Conservation (phyloP, 106 monocot genomes). For the Dendrobium chrysotoxum region DNA sequence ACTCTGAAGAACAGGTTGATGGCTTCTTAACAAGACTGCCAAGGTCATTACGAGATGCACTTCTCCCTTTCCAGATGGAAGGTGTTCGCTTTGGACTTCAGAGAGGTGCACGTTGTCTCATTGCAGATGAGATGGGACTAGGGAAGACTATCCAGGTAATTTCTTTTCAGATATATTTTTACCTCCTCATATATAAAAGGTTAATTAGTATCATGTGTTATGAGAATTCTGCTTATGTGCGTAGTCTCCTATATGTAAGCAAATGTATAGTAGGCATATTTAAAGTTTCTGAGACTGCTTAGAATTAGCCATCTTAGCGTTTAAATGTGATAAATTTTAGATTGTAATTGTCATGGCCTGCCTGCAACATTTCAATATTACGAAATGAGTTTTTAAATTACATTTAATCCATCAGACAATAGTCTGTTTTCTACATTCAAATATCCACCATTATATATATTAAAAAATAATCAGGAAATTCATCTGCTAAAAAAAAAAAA, state of each 20-base stretch:
- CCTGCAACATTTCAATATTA: not conserved
- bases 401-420: not conserved
- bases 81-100: conserved; percentile 77
- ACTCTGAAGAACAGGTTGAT: conserved; percentile 56
- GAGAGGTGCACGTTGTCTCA: conserved; percentile 84
- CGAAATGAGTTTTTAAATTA: not conserved
- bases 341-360: not conserved
- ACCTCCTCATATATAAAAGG: no score
- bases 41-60: conserved; percentile 32
- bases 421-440: not conserved
- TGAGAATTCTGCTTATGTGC: not conserved
- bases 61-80: conserved; percentile 89
- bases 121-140: conserved; percentile 99
- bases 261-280: not conserved
- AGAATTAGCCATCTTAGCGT: not conserved
- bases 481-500: not conserved
- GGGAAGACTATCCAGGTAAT: conserved; percentile 92
- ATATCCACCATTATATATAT: not conserved
- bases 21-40: conserved; percentile 54
- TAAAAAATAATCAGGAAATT: not conserved
- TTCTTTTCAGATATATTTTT: not conserved
- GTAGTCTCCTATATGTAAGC: not conserved
- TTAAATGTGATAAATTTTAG: not conserved
- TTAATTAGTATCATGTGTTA: not conserved
- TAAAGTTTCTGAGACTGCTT: not conserved